A percentile compares a stretch with the other conserved stretches of the same genome.
These are phyloP conservation scores for Carallia pectinifolia DNA, from an alignment of 345 rosid species.

Conservation along the genomic window DNA sequence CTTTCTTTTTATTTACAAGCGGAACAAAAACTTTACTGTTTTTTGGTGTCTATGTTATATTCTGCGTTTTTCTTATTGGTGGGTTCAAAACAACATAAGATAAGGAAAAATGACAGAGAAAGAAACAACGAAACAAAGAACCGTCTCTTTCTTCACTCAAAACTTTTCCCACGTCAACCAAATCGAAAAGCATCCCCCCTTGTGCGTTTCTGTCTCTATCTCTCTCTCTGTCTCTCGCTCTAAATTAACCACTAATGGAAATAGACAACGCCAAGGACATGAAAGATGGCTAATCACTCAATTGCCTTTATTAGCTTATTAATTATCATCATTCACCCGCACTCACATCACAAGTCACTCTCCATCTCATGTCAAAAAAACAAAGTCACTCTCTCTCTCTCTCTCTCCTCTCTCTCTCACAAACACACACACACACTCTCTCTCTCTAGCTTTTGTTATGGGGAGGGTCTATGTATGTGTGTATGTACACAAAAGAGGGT, in stretches of 20 bases:
- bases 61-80: constrained; percentile 7
- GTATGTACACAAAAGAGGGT: background rate
- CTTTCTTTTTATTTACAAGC: background rate
- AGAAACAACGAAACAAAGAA: constrained; percentile 29
- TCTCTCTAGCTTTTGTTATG: too few species aligned
- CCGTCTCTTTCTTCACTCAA: constrained; percentile 45
- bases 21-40: background rate
- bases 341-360: constrained; percentile 33
- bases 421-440: too few species aligned
- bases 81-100: constrained; percentile 15
- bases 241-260: constrained; percentile 22
- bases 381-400: background rate
- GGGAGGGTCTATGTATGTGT: too few species aligned
- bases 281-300: constrained; percentile 32
- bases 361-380: background rate
- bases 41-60: background rate
- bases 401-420: too few species aligned
- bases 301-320: constrained; percentile 32
- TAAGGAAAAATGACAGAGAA: background rate
- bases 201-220: too few species aligned
- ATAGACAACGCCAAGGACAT: constrained; percentile 30
- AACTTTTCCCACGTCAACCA: constrained; percentile 61
- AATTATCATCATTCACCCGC: constrained; percentile 27
- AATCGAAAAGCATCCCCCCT: constrained; percentile 59
- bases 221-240: background rate